These are phyloP conservation scores for Calcarisporium arbuscula DNA, from an alignment of 2,329 filamentous ascomycete species.

Conservation along the genomic window DNA sequence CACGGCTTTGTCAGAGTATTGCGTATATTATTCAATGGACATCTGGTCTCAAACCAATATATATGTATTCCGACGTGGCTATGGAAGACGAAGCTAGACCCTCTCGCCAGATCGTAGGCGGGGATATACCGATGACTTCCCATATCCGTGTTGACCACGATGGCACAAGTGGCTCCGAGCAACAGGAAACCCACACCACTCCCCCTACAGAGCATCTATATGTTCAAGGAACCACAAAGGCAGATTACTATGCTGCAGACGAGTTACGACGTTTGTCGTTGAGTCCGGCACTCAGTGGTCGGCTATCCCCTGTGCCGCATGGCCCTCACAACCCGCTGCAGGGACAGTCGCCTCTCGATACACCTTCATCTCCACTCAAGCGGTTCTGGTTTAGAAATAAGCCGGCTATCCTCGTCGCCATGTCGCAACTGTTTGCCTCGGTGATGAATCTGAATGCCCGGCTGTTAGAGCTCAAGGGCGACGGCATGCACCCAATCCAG, in stretches of 20 bases:
- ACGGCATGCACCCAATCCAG: conserved; percentile 75
- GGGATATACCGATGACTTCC: too few relatives aligned
- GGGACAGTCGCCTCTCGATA: not conserved
- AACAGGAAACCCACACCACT: too few relatives aligned
- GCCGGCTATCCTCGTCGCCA: conserved; percentile 64
- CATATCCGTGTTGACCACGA: not conserved
- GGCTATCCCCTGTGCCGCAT: conserved; percentile 12
- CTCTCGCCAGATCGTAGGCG: too few relatives aligned
- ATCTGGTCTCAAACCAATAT: too few relatives aligned
- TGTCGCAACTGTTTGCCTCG: conserved; percentile 74
- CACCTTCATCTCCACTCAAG: conserved; percentile 16
- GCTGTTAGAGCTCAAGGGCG: conserved; percentile 64
- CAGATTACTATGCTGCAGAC: too few relatives aligned
- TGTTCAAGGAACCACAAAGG: too few relatives aligned
- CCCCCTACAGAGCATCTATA: too few relatives aligned
- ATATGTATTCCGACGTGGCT: too few relatives aligned
- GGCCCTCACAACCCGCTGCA: conserved; percentile 4
- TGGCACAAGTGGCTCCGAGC: not conserved
- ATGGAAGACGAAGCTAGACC: too few relatives aligned
- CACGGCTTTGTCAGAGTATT: too few relatives aligned
- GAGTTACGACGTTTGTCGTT: conserved; percentile 11
- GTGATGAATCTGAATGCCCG: conserved; percentile 81
- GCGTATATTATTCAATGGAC: too few relatives aligned
- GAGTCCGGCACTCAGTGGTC: conserved; percentile 15
- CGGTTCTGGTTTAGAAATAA: conserved; percentile 59